A percentile compares a stretch with the other conserved stretches of the same genome.
These are phyloP conservation scores for Zanthoxylum bungeanum DNA, from an alignment of 345 rosid genomes.

Conservation along the genomic window DNA sequence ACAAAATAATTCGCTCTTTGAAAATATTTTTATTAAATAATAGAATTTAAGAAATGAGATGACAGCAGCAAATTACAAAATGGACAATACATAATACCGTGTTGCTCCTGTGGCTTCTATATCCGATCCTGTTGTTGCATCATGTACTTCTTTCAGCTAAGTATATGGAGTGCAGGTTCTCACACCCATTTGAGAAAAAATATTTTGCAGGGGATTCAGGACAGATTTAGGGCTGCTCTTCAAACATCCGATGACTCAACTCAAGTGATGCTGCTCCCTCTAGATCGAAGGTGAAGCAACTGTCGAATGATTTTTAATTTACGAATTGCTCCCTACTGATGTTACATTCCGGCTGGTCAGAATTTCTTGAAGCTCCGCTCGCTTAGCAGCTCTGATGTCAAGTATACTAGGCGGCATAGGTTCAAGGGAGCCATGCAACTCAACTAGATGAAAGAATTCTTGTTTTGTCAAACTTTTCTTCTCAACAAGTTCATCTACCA, in stretches of 20 bases:
- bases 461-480: conserved; percentile 77
- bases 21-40: too few relatives aligned
- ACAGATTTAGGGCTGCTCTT: not conserved
- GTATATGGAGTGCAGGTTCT: too few relatives aligned
- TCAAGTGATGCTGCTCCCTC: not conserved
- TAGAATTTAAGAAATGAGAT: too few relatives aligned
- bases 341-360: conserved; percentile 34
- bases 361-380: conserved; percentile 49
- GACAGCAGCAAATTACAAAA: not conserved
- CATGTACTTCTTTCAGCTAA: too few relatives aligned
- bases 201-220: too few relatives aligned
- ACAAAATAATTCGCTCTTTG: too few relatives aligned
- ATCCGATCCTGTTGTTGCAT: too few relatives aligned
- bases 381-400: conserved; percentile 62
- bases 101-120: too few relatives aligned
- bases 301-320: not conserved
- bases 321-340: conserved; percentile 16
- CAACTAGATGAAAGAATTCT: conserved; percentile 64
- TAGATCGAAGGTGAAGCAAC: not conserved
- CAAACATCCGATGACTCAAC: not conserved
- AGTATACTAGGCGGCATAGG: conserved; percentile 62
- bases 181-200: not conserved
- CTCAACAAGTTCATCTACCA: conserved; percentile 59
- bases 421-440: conserved; percentile 56
- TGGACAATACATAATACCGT: not conserved